Conservation (phyloP, 2,329 filamentous ascomycete species). For the Neopestalotiopsis sp. region DNA sequence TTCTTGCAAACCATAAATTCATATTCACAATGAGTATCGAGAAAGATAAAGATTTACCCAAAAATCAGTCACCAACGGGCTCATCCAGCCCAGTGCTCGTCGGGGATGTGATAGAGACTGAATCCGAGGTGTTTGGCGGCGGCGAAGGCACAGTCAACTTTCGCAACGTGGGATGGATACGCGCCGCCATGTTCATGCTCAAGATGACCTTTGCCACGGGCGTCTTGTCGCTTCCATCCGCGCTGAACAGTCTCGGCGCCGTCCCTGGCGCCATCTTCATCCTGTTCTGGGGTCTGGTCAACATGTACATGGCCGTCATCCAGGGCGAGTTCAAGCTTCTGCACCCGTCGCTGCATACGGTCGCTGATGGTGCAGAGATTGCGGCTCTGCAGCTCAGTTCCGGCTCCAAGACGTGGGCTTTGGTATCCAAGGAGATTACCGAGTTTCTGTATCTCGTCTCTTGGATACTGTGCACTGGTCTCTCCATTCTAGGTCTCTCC, state of each 20-base stretch:
- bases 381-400: not conserved
- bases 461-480: conserved; percentile 5
- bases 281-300: not conserved
- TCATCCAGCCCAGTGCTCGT: not conserved
- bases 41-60: not conserved
- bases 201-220: conserved; percentile 9
- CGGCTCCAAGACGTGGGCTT: not conserved
- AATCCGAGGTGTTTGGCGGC: conserved; percentile 1
- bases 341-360: not conserved
- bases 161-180: not conserved
- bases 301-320: conserved; percentile 2
- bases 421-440: not conserved
- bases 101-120: not conserved
- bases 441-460: conserved; percentile 6
- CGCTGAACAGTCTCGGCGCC: conserved; percentile 1
- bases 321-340: not conserved
- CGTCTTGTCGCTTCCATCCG: not conserved
- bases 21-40: not conserved
- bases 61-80: not conserved
- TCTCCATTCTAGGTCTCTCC: not conserved
- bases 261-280: conserved; percentile 8
- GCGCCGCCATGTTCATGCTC: conserved; percentile 3
- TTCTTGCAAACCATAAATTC: too few species aligned
- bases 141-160: conserved; percentile 5
- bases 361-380: not conserved